Base-by-base conservation (phyloP, 106 monocot genomes). In the Dactylorhiza incarnata region DNA sequence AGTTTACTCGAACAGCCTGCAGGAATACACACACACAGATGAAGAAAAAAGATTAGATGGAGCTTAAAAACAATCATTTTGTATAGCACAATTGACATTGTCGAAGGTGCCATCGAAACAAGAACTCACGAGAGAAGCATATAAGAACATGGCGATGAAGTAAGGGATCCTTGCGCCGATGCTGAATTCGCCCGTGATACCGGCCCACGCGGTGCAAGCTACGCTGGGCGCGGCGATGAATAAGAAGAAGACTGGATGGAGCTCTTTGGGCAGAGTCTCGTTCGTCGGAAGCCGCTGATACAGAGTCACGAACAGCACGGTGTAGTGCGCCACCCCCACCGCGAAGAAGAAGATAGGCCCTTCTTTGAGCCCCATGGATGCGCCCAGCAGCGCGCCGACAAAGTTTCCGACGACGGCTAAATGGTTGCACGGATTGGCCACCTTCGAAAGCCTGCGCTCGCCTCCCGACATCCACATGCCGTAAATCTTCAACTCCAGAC, bases 1-100 rank as follows among this genome's bases (percentile, higher is more conserved):
- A 90, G 52, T 92, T 92, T 23, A 95, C 73, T 2, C 92, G 82
- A 56, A 92, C 92, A 16, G 81, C 92, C 95, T 90, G 89, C 83
- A 87, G n/a, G 15, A 5, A 19, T 3, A 37, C 3, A 37, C 5
- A 59, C 6, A 59, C 20, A 58, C 4, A 19, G 11, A 58, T 19
- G 0, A 20, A 5, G 43, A 43, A 68, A 43, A 46, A 14, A 59
- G 58, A 58, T 58, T 58, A 58, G 55, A 4, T 55, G 3, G 17
- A 55, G 49, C 7, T 49, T 9, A 14, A 51, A 12, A 0, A 51
- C 51, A 51, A 51, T 14, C 56, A n/a, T 19, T 19, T 5, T 9
- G 0, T 56, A 19, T 19, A 2, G 6, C 9, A 56, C 56, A 56
- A 54, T 5, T 6, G 9, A 19, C 6, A 5, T 59, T 7, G 9